Conservation (phyloP, 345 rosid genomes). For the Hibiscus mutabilis region DNA sequence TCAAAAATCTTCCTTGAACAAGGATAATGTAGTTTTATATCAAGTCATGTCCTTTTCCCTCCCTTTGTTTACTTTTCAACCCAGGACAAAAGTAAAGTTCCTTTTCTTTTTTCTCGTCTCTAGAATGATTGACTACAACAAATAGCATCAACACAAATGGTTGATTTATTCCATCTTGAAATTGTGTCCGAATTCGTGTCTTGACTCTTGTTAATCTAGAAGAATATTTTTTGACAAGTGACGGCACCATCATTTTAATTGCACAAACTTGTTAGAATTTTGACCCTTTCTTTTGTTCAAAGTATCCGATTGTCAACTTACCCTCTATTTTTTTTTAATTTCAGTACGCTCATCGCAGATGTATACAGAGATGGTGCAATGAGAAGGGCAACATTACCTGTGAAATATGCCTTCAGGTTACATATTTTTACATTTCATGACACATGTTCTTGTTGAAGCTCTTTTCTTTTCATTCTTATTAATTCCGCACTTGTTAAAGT, state of each 20-base stretch:
- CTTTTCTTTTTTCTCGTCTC: not conserved
- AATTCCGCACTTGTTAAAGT: not conserved
- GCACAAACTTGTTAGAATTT: not conserved
- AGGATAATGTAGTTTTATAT: not conserved
- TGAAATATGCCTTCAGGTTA: constrained; percentile 86
- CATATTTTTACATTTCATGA: not conserved
- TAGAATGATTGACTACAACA: not conserved
- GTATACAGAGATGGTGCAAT: constrained; percentile 90
- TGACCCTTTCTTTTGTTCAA: too few species aligned
- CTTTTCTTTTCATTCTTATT: not conserved
- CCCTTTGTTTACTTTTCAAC: too few species aligned
- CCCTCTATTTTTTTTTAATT: constrained; percentile 9
- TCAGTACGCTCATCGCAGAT: constrained; percentile 82
- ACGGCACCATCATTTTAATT: not conserved
- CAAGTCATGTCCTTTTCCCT: too few species aligned
- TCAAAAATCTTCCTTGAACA: not conserved
- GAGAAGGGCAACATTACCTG: constrained; percentile 82
- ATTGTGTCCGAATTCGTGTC: not conserved
- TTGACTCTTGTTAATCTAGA: constrained; percentile 2
- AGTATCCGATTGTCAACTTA: not conserved
- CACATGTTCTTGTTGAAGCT: not conserved
- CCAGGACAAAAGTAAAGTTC: not conserved
- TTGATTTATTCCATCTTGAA: constrained; percentile 5
- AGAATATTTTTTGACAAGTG: constrained; percentile 2
- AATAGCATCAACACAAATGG: not conserved